Percentiles rank a stretch among this genome's conserved stretches.
Evolutionary conservation across 495 filamentous ascomycete species (phyloP).

Genomic region (Cryomyces antarcticus): DNA sequence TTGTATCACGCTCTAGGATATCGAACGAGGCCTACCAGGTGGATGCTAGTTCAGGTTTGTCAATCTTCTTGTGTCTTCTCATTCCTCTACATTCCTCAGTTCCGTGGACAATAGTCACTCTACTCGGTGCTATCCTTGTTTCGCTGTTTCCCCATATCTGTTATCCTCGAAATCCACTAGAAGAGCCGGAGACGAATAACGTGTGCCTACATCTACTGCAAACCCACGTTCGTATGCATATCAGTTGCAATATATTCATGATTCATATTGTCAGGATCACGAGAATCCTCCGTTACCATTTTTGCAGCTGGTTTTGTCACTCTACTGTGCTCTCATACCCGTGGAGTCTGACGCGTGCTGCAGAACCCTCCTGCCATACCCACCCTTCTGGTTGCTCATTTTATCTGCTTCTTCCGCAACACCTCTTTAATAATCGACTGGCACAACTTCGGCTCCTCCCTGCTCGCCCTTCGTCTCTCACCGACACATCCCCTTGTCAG

Average conservation of each 20-base stretch:
- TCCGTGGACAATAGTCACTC: no score
- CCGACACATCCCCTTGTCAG: conserved; percentile 51
- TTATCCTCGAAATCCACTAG: no score
- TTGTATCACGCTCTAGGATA: conserved; percentile 57
- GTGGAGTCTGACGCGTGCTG: background rate
- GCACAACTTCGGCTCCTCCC: conserved; percentile 98
- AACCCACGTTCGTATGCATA: no score
- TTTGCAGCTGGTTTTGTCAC: no score
- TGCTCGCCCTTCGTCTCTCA: conserved; percentile 51
- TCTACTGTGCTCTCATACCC: background rate
- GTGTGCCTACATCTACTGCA: no score
- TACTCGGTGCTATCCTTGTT: no score
- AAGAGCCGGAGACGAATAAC: no score
- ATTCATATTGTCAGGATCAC: no score
- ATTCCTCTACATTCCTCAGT: conserved; percentile 1
- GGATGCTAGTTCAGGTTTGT: conserved; percentile 60
- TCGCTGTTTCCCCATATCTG: no score
- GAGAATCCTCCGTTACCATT: no score
- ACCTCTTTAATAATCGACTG: conserved; percentile 81
- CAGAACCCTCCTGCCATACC: conserved; percentile 94
- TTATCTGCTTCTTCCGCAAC: conserved; percentile 58
- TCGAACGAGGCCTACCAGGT: conserved; percentile 45
- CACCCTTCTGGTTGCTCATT: conserved; percentile 51
- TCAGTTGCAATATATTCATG: no score
- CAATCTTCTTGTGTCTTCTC: background rate